Evolutionary conservation across 2,329 filamentous ascomycete genomes (phyloP).

Genomic region (Chaetomiaceae sp.): DNA sequence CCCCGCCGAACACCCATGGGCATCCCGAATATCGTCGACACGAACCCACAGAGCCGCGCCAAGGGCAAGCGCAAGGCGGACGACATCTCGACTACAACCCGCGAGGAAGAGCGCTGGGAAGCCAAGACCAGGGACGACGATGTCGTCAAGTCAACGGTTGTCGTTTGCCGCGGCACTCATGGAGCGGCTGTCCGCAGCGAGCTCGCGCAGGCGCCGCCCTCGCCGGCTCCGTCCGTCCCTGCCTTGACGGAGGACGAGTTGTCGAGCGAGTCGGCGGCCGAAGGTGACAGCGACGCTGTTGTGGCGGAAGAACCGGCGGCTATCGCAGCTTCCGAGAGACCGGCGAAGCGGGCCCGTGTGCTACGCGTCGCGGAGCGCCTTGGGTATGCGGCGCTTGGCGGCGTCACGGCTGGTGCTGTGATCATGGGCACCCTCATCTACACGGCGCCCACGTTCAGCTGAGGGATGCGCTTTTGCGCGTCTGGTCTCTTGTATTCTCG

Average conservation of each 20-base stretch:
- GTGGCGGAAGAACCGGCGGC: too few species aligned
- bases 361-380: slow-evolving; percentile 28
- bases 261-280: too few species aligned
- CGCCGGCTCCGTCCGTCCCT: too few species aligned
- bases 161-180: background rate
- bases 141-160: background rate
- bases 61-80: slow-evolving; percentile 29
- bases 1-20: slow-evolving; percentile 16
- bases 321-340: slow-evolving; percentile 6
- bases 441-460: slow-evolving; percentile 32
- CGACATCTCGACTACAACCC: slow-evolving; percentile 24
- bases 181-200: background rate
- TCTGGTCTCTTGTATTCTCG: background rate
- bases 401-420: slow-evolving; percentile 30
- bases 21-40: slow-evolving; percentile 21
- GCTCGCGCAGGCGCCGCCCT: too few species aligned
- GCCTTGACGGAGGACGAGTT: too few species aligned
- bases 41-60: background rate
- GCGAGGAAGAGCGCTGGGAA: slow-evolving; percentile 19
- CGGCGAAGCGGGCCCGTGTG: slow-evolving; percentile 27
- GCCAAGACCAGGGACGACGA: background rate
- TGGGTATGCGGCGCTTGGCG: slow-evolving; percentile 34
- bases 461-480: background rate
- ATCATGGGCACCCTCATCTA: slow-evolving; percentile 34
- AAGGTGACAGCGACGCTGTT: too few species aligned